Base-by-base conservation (phyloP, 768 basidiomycete species). In the Serendipita vermifera region DNA sequence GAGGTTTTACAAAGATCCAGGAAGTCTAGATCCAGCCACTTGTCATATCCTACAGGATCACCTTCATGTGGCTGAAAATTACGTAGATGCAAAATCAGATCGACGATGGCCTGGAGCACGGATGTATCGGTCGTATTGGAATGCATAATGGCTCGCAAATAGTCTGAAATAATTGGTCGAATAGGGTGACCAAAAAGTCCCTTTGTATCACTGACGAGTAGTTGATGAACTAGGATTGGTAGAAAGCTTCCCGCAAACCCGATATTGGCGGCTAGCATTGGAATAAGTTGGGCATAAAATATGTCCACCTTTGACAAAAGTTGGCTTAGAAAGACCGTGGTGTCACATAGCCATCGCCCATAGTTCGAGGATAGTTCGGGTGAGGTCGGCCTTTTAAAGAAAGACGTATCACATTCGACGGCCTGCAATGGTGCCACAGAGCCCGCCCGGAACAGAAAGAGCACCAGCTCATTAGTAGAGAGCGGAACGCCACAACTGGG, bases 11-110 rank as follows among this genome's bases (percentile, higher is more conserved):
- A 82, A 22, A 98, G 75, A 3, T 89, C 69, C 1, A 77, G 64
- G 63, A 77, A 88, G 60, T 94, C 82, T 38, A 97, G 62, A 33
- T 77, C 71, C 9, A 99, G 74, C 96, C 96, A 98, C 58, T 75
- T 77, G 65, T 89, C 80, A 61, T 84, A 77, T 1, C 77, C 75
- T 20, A 69, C 70, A 48, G 74, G 74, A 3, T 63, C 59, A 1
- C 70, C 60, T 13, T 63, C 63, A 5, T 64, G 67, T 3, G 76
- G 76, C 2, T 62, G 64, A 59, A 84, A 87, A 62, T 79, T 71
- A 5, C 93, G 87, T 24, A 97, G 76, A 67, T 96, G 83, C 17
- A 94, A 74, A 27, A 91, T 72, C 38, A 82, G 75, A 51, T 84
- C 81, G 54, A 97, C 79, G 55, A 97, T 75, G 13, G 77, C 74